phyloP scores from a whole-genome alignment of 2,329 filamentous ascomycete genomes.

The Trichoderma atroviride region DNA sequence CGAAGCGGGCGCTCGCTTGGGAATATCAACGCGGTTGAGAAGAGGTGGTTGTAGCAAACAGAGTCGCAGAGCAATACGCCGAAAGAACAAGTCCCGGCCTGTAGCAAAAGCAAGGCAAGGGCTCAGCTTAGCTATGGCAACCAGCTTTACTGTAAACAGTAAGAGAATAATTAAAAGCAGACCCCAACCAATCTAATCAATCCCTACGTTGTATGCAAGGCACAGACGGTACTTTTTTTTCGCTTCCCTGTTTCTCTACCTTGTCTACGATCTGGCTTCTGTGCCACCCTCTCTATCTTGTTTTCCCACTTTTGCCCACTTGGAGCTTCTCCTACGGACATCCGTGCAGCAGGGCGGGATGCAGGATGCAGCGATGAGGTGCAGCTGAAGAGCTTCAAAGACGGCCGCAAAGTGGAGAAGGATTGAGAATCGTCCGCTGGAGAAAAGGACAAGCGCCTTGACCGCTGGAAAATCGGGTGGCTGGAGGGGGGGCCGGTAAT shows the following conservation, averaged over 20 bases:
- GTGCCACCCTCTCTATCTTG: background rate
- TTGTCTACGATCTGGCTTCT: background rate
- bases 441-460: conserved; percentile 11
- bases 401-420: background rate
- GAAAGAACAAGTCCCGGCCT: background rate
- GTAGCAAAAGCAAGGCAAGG: background rate
- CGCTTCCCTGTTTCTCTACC: background rate
- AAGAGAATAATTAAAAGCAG: conserved; percentile 2
- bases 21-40: background rate
- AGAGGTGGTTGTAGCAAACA: background rate
- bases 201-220: background rate
- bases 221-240: background rate
- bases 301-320: background rate
- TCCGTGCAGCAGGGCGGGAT: conserved; percentile 19
- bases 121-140: background rate
- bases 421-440: background rate
- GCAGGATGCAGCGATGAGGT: conserved; percentile 26
- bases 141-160: conserved; percentile 8
- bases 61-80: background rate
- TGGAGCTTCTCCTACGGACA: conserved; percentile 13
- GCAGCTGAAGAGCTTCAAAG: conserved; percentile 21
- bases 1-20: background rate
- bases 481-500: conserved; percentile 29
- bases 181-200: background rate
- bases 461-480: conserved; percentile 40